Evolutionary conservation across 2,329 filamentous ascomycete genomes (phyloP).

Genomic region (Diplodia scrobiculata): DNA sequence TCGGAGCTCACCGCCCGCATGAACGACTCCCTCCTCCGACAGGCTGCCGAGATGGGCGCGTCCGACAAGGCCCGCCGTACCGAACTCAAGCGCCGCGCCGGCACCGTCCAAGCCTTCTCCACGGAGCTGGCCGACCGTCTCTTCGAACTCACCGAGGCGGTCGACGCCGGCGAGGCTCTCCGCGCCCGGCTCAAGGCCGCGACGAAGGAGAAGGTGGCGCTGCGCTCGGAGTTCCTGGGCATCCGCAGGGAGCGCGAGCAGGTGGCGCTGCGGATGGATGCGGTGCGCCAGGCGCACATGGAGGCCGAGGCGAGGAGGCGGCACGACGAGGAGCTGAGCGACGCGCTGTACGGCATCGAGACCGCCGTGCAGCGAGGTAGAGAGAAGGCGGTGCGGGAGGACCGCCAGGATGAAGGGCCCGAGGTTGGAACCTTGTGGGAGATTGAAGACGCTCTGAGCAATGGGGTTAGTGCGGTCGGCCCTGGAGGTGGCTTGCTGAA

Average conservation of each 20-base stretch:
- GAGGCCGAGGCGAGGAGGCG: slow-evolving; percentile 34
- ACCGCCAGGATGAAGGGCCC: slow-evolving; percentile 41
- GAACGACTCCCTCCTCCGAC: slow-evolving; percentile 47
- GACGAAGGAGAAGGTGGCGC: slow-evolving; percentile 49
- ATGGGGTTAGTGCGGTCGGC: slow-evolving; percentile 36
- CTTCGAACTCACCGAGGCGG: slow-evolving; percentile 55
- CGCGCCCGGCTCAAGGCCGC: slow-evolving; percentile 50
- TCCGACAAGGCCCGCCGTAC: slow-evolving; percentile 44
- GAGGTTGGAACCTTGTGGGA: slow-evolving; percentile 35
- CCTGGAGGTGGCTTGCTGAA: slow-evolving; percentile 41
- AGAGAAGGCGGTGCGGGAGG: slow-evolving; percentile 38
- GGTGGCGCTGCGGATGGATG: slow-evolving; percentile 55
- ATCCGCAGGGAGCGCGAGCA: slow-evolving; percentile 54
- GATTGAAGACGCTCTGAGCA: slow-evolving; percentile 36
- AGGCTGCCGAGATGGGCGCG: slow-evolving; percentile 43
- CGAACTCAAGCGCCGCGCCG: slow-evolving; percentile 50
- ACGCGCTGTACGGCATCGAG: slow-evolving; percentile 43
- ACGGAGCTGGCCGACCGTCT: slow-evolving; percentile 53
- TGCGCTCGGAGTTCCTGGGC: slow-evolving; percentile 53
- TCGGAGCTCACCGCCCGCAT: slow-evolving; percentile 54
- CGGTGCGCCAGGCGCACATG: slow-evolving; percentile 45
- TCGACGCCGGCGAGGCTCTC: slow-evolving; percentile 54
- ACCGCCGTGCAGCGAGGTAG: slow-evolving; percentile 42
- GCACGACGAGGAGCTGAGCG: slow-evolving; percentile 37
- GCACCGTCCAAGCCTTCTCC: slow-evolving; percentile 53